phyloP scores from a whole-genome alignment of 306 rosid species.

The Sindora glabra region DNA sequence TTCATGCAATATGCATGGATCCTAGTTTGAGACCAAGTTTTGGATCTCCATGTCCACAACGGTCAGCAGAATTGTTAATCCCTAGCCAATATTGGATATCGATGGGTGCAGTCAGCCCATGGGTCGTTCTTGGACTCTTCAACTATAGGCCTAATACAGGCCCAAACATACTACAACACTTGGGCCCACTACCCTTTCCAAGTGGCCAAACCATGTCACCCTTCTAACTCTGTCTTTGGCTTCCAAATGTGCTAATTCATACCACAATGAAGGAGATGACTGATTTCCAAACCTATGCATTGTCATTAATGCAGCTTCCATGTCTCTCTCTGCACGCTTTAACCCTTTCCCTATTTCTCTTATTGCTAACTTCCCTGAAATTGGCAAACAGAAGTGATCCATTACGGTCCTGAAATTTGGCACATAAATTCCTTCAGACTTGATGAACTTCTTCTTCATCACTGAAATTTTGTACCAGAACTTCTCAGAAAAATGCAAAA shows the following conservation, averaged over 20 bases:
- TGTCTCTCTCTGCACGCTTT: constrained; percentile 51
- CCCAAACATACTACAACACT: constrained; percentile 56
- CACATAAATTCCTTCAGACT: constrained; percentile 35
- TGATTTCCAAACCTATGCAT: constrained; percentile 84
- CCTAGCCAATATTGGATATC: constrained; percentile 33
- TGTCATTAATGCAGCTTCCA: constrained; percentile 72
- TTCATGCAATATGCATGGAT: no score
- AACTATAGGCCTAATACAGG: constrained; percentile 36
- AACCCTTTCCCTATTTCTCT: constrained; percentile 60
- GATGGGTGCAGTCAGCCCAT: constrained; percentile 57
- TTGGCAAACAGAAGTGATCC: constrained; percentile 62
- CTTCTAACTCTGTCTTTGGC: constrained; percentile 48
- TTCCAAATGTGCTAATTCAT: constrained; percentile 82
- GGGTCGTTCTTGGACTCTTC: constrained; percentile 48
- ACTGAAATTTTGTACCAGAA: constrained; percentile 24
- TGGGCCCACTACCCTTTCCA: constrained; percentile 84
- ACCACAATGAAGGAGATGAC: constrained; percentile 77
- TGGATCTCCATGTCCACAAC: no score
- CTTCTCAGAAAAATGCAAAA: constrained; percentile 53
- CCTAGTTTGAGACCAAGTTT: no score
- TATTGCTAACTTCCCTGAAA: constrained; percentile 55
- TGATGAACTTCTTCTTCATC: constrained; percentile 22
- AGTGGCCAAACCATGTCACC: constrained; percentile 63
- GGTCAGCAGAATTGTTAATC: background rate
- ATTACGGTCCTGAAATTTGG: constrained; percentile 66